Percentiles rank a stretch among this genome's conserved stretches.
Conservation (phyloP, 352 stramenopile genomes). For the Globisporangium canariense region DNA sequence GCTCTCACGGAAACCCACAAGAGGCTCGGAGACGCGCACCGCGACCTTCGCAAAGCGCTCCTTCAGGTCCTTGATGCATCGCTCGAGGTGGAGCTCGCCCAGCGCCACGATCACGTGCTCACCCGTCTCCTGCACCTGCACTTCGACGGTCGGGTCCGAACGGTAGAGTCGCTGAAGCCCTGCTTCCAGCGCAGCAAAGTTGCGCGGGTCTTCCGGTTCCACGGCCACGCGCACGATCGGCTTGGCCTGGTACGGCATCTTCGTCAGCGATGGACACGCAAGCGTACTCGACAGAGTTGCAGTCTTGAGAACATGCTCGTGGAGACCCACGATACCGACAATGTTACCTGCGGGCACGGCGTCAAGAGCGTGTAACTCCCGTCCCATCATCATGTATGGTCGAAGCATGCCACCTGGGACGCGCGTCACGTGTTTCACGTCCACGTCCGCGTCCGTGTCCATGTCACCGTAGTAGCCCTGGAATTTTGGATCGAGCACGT, state of each 20-base stretch:
- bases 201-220: constrained; percentile 79
- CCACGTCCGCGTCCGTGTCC: constrained; percentile 20
- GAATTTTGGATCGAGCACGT: constrained; percentile 91
- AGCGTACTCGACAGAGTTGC: constrained; percentile 84
- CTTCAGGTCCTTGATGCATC: constrained; percentile 89
- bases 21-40: constrained; percentile 78
- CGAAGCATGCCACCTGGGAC: constrained; percentile 48
- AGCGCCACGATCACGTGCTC: constrained; percentile 90
- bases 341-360: constrained; percentile 89
- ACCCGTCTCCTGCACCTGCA: constrained; percentile 86
- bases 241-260: constrained; percentile 89
- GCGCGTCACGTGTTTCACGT: constrained; percentile 55
- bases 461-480: constrained; percentile 45
- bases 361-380: constrained; percentile 73
- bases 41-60: constrained; percentile 86
- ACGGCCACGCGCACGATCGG: constrained; percentile 92
- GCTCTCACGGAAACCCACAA: constrained; percentile 90
- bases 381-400: constrained; percentile 93
- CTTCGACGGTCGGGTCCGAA: constrained; percentile 91
- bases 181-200: constrained; percentile 83
- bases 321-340: constrained; percentile 84
- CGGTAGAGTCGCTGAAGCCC: constrained; percentile 90
- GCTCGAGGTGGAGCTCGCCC: constrained; percentile 90
- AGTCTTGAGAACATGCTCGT: constrained; percentile 88
- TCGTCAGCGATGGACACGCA: constrained; percentile 76